Conservation (phyloP, 129 eudicot species). For the sunflower (Helianthus annuus) region HanXRQr2.0-SUNRISE NC_035444.2:59964689-59965188, state of each 20-base stretch:
- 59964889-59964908: too few species aligned
- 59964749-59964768: too few species aligned
- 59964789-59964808: too few species aligned
- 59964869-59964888: too few species aligned
- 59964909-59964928: too few species aligned
- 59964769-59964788: too few species aligned
- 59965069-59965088: constrained; percentile 44
- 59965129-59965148: constrained; percentile 22
- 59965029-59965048: constrained; percentile 34
- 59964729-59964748: too few species aligned
- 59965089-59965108: constrained; percentile 26
- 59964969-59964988: constrained; percentile 47
- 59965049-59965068: constrained; percentile 32
- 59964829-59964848: too few species aligned
- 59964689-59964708: too few species aligned
- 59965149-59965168: constrained; percentile 10
- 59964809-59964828: too few species aligned
- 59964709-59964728: too few species aligned
- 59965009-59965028: constrained; percentile 34
- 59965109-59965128: constrained; percentile 20
- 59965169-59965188: constrained; percentile 31
- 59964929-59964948: constrained; percentile 48
- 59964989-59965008: constrained; percentile 32
- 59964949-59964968: constrained; percentile 47
- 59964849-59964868: too few species aligned